Base-by-base conservation (phyloP, 805 yeast species). In the Maudiozyma saulgeensis region DNA sequence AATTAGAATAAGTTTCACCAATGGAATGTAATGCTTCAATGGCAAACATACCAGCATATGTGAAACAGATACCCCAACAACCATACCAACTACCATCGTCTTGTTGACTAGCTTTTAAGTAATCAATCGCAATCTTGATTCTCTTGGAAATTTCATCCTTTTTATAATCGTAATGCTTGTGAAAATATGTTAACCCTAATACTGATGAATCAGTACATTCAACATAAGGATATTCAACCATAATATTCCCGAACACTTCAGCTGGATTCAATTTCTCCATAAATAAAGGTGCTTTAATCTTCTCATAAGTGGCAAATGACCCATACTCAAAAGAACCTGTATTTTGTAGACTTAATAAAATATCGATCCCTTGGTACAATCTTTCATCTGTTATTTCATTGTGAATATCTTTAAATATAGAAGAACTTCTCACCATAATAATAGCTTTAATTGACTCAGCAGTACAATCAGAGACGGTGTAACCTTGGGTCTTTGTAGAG, bases 11-110 rank as follows among this genome's bases (percentile, higher is more conserved):
- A 2, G 60, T 69, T 50, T 76, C 75, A 1, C 82, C 87, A 26
- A 84, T 83, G 4, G 91, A 78, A 26, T 79, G 72, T 45, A 93
- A 73, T 0, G 98, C 98, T 58, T 93, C 99, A 28, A 93, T 67
- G 0, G 99, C 99, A 77, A 93, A 93, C 99, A 93, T 93, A 1
- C 89, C 86, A 0, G 98, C 98, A 66, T 93, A 93, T 0, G 96
- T 87, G 63, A 76, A 89, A 63, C 99, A 93, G 5, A 93, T 82
- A 37, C 99, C 99, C 99, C 99, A 93, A 40, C 88, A 81, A 1
- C 99, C 99, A 64, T 90, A 95, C 98, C 98, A 93, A 13, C 95
- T 82, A 0, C 99, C 99, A 66, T 93, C 96, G 0, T 61, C 59
- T 42, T 73, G 71, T 66, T 93, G 99, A 2, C 78, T 78, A 2